Conservation (phyloP, 768 basidiomycete genomes). For the Collybia nuda region DNA sequence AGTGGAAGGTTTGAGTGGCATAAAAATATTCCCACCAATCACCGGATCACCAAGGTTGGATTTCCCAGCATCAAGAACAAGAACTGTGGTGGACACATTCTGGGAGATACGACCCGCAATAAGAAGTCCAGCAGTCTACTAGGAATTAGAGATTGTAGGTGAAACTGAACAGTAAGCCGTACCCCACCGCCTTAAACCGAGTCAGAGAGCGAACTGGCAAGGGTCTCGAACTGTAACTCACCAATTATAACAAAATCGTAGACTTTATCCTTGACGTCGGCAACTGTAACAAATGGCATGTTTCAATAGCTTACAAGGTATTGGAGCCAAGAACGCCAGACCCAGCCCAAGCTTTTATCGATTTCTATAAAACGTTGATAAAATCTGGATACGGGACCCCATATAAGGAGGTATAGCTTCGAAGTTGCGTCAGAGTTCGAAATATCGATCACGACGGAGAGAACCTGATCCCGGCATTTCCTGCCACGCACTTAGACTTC, state of each 20-base stretch:
- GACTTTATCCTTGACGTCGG: neutral
- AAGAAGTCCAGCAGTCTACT: neutral
- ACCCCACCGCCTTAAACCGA: slow-evolving; percentile 4
- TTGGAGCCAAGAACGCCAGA: neutral
- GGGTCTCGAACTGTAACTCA: neutral
- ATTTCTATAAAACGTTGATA: neutral
- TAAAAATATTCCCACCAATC: no score
- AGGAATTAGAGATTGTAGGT: neutral
- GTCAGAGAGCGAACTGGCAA: neutral
- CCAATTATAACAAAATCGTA: slow-evolving; percentile 6
- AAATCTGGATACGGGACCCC: no score
- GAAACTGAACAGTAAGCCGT: neutral
- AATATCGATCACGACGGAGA: no score
- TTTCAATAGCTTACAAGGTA: neutral
- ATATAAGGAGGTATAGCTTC: no score
- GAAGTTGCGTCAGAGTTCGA: no score
- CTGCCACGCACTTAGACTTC: no score
- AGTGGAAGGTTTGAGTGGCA: no score
- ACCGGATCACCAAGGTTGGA: neutral
- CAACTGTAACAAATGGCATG: neutral
- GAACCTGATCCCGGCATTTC: no score
- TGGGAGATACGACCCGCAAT: neutral
- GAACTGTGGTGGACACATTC: neutral
- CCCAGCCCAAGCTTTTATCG: neutral
- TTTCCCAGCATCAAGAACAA: neutral